Evolutionary conservation across 129 eudicot genomes (phyloP).

Genomic region (Artemisia annua): DNA sequence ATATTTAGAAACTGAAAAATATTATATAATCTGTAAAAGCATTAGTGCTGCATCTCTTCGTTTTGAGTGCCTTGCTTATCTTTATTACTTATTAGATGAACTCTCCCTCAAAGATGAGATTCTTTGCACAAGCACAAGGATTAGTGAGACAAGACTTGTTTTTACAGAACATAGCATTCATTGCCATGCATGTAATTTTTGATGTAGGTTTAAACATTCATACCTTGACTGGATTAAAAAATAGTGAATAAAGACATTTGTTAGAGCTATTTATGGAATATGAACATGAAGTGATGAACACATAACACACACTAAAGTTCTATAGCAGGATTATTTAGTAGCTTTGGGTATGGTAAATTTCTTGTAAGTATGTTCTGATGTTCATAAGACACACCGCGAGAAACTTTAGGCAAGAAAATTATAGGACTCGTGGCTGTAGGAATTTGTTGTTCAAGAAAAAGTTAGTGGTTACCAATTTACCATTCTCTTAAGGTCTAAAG

Average conservation of each 20-base stretch:
- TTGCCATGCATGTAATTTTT: too few species aligned
- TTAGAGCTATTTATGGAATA: neutral
- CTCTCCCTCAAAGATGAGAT: neutral
- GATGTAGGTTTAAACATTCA: neutral
- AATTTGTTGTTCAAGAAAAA: too few species aligned
- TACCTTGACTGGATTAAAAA: neutral
- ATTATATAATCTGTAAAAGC: neutral
- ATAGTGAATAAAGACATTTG: neutral
- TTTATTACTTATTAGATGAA: neutral
- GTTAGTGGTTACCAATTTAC: too few species aligned
- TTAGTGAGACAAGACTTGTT: neutral
- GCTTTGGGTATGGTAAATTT: neutral
- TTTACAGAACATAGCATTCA: neutral
- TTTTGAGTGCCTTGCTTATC: neutral
- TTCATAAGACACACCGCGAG: neutral
- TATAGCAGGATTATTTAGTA: neutral
- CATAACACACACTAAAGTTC: neutral
- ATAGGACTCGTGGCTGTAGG: neutral
- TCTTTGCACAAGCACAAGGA: conserved; percentile 1
- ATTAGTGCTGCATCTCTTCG: neutral
- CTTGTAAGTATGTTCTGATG: neutral
- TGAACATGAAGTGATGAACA: neutral
- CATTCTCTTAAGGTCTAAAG: too few species aligned
- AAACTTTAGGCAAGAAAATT: too few species aligned
- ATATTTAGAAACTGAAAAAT: neutral